Evolutionary conservation across 768 basidiomycete species (phyloP), one percentile per base, ranked within the genome.

Genomic region (Crassisporium funariophilum): DNA sequence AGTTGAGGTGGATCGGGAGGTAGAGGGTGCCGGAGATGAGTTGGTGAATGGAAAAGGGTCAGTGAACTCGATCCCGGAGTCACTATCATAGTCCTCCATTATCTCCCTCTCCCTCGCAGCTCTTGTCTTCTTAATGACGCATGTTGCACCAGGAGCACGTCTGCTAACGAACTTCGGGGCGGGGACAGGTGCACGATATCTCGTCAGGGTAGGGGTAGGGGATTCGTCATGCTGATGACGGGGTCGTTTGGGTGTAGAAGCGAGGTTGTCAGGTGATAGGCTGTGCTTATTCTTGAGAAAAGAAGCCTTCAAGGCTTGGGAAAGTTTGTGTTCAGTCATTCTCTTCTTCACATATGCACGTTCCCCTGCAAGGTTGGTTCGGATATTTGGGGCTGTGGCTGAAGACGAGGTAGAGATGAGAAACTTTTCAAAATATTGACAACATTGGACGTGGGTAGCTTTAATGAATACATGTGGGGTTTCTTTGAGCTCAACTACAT

Each of bases 161-260:
- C 17, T 37, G 35, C 35, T 16, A 37, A 37, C 17, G 5, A 37
- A 37, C 35, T 37, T 37, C 17, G 35, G 35, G 17, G 5, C 11
- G 17, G 35, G 35, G 20, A 6, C 35, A 16, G 35, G 35, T 6
- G 35, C 11, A 4, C 5, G 35, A 37, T 37, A 37, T 6, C 15
- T 37, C 16, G 35, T 37, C 3, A 37, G 35, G 20, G 35, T 37
- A 11, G 35, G 35, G 20, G 35, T 37, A 37, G 35, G 35, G 35
- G 35, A 37, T 12, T 37, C 35, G 2, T 37, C 12, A 17, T 37
- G 35, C 20, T 12, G 35, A 37, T 17, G 5, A 2, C 35, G 16
- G 15, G 5, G 35, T 11, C 35, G 4, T 21, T 37, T 37, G 2
- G 5, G 35, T 37, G 35, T 37, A 37, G 35, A 37, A 21, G 20